These are phyloP conservation scores for Nematodospora anomalae DNA, from an alignment of 1,139 yeast genomes.

Conservation along the genomic window DNA sequence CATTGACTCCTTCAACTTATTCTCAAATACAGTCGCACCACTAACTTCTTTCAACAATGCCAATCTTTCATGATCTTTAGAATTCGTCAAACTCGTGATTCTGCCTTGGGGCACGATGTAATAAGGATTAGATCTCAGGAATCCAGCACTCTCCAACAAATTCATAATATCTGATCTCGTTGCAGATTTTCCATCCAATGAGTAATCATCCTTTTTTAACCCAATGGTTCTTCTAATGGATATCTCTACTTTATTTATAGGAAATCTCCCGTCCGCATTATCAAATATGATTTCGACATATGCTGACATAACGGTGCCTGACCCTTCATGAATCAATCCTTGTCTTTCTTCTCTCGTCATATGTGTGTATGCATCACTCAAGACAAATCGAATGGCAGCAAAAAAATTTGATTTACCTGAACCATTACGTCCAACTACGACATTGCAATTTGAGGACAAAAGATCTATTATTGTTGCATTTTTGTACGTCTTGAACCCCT, in stretches of 20 bases:
- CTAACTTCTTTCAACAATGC: conserved; percentile 85
- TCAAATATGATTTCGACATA: conserved; percentile 89
- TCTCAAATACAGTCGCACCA: conserved; percentile 91
- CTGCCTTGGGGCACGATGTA: conserved; percentile 97
- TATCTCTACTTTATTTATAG: conserved; percentile 67
- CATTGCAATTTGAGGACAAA: conserved; percentile 81
- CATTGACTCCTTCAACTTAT: conserved; percentile 72
- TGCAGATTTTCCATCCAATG: conserved; percentile 75
- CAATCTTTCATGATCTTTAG: conserved; percentile 81
- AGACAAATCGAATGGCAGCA: conserved; percentile 90
- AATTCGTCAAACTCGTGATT: conserved; percentile 81
- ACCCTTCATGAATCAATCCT: conserved; percentile 84
- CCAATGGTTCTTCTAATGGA: conserved; percentile 87
- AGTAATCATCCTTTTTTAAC: conserved; percentile 85
- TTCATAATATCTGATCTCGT: conserved; percentile 82
- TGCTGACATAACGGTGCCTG: conserved; percentile 91
- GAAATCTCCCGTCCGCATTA: conserved; percentile 74
- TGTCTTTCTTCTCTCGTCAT: conserved; percentile 89
- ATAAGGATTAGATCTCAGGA: conserved; percentile 87
- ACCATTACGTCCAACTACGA: conserved; percentile 93
- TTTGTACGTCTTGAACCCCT: conserved; percentile 94
- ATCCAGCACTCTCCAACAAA: conserved; percentile 87
- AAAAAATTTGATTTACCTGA: conserved; percentile 96
- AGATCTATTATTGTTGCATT: conserved; percentile 76
- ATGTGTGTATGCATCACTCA: conserved; percentile 87